A percentile compares a stretch with the other conserved stretches of the same genome.
These are phyloP conservation scores for Aspergillus cavernicola DNA, from an alignment of 495 filamentous ascomycete species.

Conservation along the genomic window DNA sequence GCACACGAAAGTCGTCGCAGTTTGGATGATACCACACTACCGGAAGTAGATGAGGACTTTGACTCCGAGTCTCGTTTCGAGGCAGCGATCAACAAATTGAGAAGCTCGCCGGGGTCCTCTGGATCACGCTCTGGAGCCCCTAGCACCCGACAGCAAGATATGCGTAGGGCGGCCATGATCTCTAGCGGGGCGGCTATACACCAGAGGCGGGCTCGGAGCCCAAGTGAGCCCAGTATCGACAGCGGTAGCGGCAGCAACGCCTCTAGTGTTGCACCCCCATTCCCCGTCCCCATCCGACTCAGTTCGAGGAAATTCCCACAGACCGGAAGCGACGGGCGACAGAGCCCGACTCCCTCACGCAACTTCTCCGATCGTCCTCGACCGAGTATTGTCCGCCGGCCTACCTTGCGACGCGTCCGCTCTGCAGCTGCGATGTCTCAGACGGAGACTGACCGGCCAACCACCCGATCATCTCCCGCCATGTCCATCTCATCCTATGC, in stretches of 20 bases:
- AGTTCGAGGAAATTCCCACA: constrained; percentile 77
- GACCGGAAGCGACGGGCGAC: constrained; percentile 70
- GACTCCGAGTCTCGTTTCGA: no score
- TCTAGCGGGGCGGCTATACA: constrained; percentile 73
- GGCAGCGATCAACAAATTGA: constrained; percentile 8
- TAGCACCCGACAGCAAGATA: constrained; percentile 46
- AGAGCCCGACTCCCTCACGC: constrained; percentile 68
- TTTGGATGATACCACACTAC: constrained; percentile 34
- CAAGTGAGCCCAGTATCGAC: constrained; percentile 63
- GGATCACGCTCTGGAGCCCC: constrained; percentile 27
- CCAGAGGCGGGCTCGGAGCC: constrained; percentile 64
- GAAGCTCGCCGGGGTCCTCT: constrained; percentile 15
- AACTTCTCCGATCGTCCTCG: constrained; percentile 40
- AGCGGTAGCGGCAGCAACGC: constrained; percentile 41
- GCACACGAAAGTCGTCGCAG: constrained; percentile 30
- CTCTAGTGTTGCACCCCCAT: constrained; percentile 59
- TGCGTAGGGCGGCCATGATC: constrained; percentile 66
- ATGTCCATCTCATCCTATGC: constrained; percentile 61
- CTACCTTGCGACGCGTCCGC: constrained; percentile 70
- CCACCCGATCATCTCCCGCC: constrained; percentile 62
- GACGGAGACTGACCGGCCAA: constrained; percentile 39
- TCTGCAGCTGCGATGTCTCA: constrained; percentile 72
- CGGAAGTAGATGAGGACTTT: constrained; percentile 40
- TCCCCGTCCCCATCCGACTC: constrained; percentile 84
- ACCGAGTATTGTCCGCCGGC: constrained; percentile 32